A percentile compares a stretch with the other conserved stretches of the same genome.
Evolutionary conservation across 2,329 filamentous ascomycete species (phyloP).

Genomic region (Cladosporium sp.): DNA sequence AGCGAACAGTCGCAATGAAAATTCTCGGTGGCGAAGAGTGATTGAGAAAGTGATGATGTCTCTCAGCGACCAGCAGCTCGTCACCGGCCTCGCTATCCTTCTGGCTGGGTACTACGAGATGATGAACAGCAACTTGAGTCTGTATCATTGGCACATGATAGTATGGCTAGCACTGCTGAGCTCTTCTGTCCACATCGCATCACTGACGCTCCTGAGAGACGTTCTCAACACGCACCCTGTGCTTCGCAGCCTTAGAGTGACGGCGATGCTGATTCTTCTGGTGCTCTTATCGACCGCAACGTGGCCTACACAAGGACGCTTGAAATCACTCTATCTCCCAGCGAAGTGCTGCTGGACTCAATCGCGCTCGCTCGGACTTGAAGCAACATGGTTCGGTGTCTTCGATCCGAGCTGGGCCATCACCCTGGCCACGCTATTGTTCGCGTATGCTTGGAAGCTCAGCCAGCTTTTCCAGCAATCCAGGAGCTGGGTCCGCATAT

Average conservation of each 20-base stretch:
- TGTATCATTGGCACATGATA: conserved; percentile 27
- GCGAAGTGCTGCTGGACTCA: too few species aligned
- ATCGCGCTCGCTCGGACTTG: too few species aligned
- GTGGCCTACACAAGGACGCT: background rate
- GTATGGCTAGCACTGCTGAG: conserved; percentile 29
- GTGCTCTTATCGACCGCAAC: conserved; percentile 18
- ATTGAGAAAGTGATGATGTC: conserved; percentile 20
- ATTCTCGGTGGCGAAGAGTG: conserved; percentile 2
- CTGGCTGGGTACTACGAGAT: conserved; percentile 25
- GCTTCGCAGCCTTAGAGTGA: conserved; percentile 22
- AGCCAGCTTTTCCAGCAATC: conserved; percentile 17
- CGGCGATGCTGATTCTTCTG: conserved; percentile 22
- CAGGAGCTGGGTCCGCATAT: background rate
- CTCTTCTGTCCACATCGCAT: conserved; percentile 28
- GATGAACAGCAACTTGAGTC: conserved; percentile 1
- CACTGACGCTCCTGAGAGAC: conserved; percentile 26
- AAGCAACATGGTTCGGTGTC: too few species aligned
- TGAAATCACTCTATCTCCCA: too few species aligned
- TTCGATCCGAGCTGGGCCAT: conserved; percentile 3
- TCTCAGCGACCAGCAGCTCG: conserved; percentile 30
- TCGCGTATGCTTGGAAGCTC: conserved; percentile 23
- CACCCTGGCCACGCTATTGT: background rate
- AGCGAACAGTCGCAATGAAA: conserved; percentile 12
- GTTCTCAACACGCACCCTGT: conserved; percentile 22
- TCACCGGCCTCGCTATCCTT: conserved; percentile 28